A percentile compares a stretch with the other conserved stretches of the same genome.
Conservation (phyloP, 768 basidiomycete genomes). For the Naematelia aurantialba region DNA sequence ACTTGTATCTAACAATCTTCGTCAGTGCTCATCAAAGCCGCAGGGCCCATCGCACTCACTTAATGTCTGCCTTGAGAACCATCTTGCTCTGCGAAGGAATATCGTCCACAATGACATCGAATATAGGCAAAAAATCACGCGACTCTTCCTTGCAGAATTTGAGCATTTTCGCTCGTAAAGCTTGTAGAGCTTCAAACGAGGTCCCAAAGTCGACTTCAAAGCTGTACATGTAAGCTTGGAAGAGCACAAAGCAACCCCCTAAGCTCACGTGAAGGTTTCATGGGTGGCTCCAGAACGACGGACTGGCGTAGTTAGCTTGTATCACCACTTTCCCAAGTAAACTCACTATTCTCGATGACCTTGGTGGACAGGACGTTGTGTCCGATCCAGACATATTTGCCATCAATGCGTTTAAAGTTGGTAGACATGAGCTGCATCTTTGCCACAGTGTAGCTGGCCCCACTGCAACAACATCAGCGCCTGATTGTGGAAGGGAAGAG, state of each 20-base stretch:
- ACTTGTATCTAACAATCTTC: constrained; percentile 59
- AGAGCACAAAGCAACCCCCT: background rate
- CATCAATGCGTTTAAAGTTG: constrained; percentile 45
- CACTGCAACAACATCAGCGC: constrained; percentile 29
- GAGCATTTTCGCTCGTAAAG: constrained; percentile 72
- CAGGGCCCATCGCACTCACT: constrained; percentile 44
- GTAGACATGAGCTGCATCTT: constrained; percentile 79
- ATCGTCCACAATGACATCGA: constrained; percentile 63
- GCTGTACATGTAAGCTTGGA: background rate
- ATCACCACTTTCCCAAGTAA: background rate
- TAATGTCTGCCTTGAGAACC: constrained; percentile 73
- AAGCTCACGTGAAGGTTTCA: constrained; percentile 62
- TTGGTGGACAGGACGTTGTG: constrained; percentile 51
- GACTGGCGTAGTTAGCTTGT: constrained; percentile 23
- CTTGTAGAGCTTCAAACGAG: constrained; percentile 74
- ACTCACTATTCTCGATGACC: constrained; percentile 48
- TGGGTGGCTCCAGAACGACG: constrained; percentile 61
- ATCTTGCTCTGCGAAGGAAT: constrained; percentile 77
- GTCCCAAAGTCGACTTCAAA: constrained; percentile 78
- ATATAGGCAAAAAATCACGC: constrained; percentile 70
- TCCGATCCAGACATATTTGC: constrained; percentile 50
- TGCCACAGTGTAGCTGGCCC: constrained; percentile 69
- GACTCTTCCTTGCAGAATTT: constrained; percentile 66
- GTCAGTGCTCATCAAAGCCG: background rate
- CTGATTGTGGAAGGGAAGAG: background rate